phyloP scores from a whole-genome alignment of 768 basidiomycete species.

The Hericium rajendrae region DNA sequence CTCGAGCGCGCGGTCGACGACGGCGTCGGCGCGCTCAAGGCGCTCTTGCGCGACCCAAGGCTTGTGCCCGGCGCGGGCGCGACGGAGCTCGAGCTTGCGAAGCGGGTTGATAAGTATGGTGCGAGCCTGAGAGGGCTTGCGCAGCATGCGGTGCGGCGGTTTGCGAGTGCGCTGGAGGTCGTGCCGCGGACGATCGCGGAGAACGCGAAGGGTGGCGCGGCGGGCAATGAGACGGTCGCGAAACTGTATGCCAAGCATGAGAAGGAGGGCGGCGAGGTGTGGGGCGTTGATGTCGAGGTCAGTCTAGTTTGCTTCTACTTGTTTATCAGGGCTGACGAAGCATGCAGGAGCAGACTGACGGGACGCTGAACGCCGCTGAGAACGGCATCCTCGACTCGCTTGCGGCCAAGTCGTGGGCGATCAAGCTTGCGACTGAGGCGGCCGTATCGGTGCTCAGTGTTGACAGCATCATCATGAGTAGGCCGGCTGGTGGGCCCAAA shows the following conservation, averaged over 20 bases:
- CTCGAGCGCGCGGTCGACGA: constrained; percentile 95
- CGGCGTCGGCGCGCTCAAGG: constrained; percentile 93
- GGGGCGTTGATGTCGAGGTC: constrained; percentile 90
- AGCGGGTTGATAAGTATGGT: constrained; percentile 77
- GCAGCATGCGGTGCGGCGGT: constrained; percentile 90
- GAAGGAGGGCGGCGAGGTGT: constrained; percentile 55
- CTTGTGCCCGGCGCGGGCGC: constrained; percentile 94
- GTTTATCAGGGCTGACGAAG: neutral
- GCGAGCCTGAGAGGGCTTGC: constrained; percentile 81
- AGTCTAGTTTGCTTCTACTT: constrained; percentile 8
- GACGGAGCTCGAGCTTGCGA: constrained; percentile 86
- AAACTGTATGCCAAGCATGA: constrained; percentile 88
- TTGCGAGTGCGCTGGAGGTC: constrained; percentile 84
- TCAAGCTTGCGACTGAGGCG: constrained; percentile 85
- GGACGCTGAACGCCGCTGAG: constrained; percentile 55
- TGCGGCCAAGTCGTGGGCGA: constrained; percentile 84
- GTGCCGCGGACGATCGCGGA: constrained; percentile 89
- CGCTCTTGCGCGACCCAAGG: constrained; percentile 80
- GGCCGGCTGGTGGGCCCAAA: constrained; percentile 84
- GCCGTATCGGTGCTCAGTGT: constrained; percentile 87
- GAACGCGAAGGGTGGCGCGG: constrained; percentile 86
- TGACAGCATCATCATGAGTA: constrained; percentile 96
- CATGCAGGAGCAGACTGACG: constrained; percentile 63
- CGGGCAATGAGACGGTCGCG: constrained; percentile 88
- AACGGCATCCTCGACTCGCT: constrained; percentile 79